A percentile compares a stretch with the other conserved stretches of the same genome.
These are phyloP conservation scores for Fagopyrum tataricum DNA, from an alignment of 148 eudicot species.

Conservation along the genomic window DNA sequence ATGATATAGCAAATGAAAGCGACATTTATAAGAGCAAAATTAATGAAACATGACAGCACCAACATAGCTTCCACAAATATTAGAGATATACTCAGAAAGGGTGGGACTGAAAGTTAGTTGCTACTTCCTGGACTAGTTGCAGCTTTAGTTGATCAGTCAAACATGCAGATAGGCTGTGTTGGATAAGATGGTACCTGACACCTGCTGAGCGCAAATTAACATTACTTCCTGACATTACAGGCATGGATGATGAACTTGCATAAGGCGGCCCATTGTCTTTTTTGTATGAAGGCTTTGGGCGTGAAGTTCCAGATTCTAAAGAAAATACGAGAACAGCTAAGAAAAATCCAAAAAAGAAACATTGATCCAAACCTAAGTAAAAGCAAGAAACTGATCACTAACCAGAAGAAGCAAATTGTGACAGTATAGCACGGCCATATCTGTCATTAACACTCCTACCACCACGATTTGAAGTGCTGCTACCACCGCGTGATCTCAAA, in stretches of 20 bases:
- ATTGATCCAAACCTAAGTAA: not conserved
- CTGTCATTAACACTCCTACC: slow-evolving; percentile 53
- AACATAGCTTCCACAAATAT: not conserved
- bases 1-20: not conserved
- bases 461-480: slow-evolving; percentile 49
- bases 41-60: not conserved
- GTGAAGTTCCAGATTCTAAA: slow-evolving; percentile 47
- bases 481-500: slow-evolving; percentile 54
- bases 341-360: not conserved
- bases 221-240: slow-evolving; percentile 34
- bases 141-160: not conserved
- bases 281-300: slow-evolving; percentile 56
- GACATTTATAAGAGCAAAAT: not conserved
- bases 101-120: not conserved
- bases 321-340: not conserved
- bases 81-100: not conserved
- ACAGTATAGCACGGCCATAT: slow-evolving; percentile 33
- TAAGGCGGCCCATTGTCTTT: slow-evolving; percentile 55
- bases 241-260: slow-evolving; percentile 27
- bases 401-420: slow-evolving; percentile 31
- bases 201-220: slow-evolving; percentile 30
- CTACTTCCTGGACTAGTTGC: not conserved
- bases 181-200: slow-evolving; percentile 34
- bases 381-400: not conserved
- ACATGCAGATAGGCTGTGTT: not conserved